Base-by-base conservation (phyloP, 805 yeast genomes). In the Kluyveromyces aestuarii region DNA sequence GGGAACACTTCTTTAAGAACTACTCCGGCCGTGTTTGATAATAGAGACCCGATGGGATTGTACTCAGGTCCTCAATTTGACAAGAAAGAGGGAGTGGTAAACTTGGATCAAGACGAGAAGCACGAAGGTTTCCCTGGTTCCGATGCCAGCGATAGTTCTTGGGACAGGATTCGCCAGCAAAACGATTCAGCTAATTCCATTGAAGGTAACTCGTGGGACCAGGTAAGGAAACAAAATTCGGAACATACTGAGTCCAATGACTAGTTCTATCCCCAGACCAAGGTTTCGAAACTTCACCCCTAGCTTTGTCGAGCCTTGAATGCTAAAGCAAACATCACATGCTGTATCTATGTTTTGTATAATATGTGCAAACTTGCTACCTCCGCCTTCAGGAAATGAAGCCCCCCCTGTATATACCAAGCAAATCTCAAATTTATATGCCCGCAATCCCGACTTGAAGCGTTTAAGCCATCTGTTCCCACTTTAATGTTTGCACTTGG, bases 11-110 rank as follows among this genome's bases (percentile, higher is more conserved):
- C n/a, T 11, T n/a, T 30, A 2, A 46, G 37, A 25, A 48, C 41
- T 9, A 40, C 50, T 11, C 51, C 60, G 10, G 50, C 57, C 1
- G 50, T 67, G n/a, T 56, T 67, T 40, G 59, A 68, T 30, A 68
- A 68, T 30, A 68, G 70, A 45, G 73, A 69, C 48, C 71, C 71
- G 0, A 21, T 72, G 46, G 71, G 71, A 0, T 52, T 71, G 9
- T 67, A 70, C 47, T 55, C 66, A n/a, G 69, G 70, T 1, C 66
- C 54, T 17, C 46, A 50, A 14, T 50, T 41, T 42, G 58, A 58
- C 37, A 53, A 54, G 40, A 50, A 46, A 37, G 55, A 55, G 38
- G 60, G 56, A 8, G 48, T 52, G 17, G 50, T 52, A 11, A 50
- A 51, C 16, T 25, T 25, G 11, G 49, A 33, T 39, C 35, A 30